A percentile compares a stretch with the other conserved stretches of the same genome.
Conservation (phyloP, 2,329 filamentous ascomycete species). For the Stachybotrys elegans region DNA sequence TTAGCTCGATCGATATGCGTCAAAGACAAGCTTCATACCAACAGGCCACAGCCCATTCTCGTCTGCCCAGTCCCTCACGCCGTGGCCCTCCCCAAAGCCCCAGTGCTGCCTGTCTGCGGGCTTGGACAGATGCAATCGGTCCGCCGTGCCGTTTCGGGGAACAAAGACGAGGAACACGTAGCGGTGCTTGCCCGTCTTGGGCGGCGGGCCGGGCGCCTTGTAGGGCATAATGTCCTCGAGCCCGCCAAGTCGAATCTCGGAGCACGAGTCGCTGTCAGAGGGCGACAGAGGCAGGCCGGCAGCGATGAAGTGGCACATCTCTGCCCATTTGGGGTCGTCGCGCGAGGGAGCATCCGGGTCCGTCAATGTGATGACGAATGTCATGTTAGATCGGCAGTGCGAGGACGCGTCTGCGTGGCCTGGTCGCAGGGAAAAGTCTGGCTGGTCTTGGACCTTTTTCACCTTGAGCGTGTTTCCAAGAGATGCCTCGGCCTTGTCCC, state of each 20-base stretch:
- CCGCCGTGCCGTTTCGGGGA: constrained; percentile 12
- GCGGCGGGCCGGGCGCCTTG: constrained; percentile 12
- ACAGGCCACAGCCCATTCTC: constrained; percentile 14
- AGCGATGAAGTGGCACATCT: constrained; percentile 18
- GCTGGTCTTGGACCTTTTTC: constrained; percentile 3
- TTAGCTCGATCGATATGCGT: constrained; percentile 1
- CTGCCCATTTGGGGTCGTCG: constrained; percentile 15
- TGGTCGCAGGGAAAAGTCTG: constrained; percentile 2
- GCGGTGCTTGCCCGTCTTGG: constrained; percentile 15
- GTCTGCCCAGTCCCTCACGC: constrained; percentile 14
- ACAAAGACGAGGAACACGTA: constrained; percentile 15
- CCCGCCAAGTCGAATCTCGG: background rate
- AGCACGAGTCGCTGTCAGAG: background rate
- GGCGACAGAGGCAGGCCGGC: background rate
- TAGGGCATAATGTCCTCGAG: constrained; percentile 13
- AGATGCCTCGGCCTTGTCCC: constrained; percentile 9
- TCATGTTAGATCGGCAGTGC: background rate
- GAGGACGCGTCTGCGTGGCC: background rate
- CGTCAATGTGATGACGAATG: constrained; percentile 11
- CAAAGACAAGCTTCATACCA: constrained; percentile 5
- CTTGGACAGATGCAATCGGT: constrained; percentile 10
- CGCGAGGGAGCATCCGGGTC: constrained; percentile 16
- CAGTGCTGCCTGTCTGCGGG: constrained; percentile 13
- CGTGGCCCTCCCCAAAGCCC: constrained; percentile 10
- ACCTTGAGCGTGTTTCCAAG: constrained; percentile 14